Conservation (phyloP, 257 asterid species). For the Solanum ossicruentum region DNA sequence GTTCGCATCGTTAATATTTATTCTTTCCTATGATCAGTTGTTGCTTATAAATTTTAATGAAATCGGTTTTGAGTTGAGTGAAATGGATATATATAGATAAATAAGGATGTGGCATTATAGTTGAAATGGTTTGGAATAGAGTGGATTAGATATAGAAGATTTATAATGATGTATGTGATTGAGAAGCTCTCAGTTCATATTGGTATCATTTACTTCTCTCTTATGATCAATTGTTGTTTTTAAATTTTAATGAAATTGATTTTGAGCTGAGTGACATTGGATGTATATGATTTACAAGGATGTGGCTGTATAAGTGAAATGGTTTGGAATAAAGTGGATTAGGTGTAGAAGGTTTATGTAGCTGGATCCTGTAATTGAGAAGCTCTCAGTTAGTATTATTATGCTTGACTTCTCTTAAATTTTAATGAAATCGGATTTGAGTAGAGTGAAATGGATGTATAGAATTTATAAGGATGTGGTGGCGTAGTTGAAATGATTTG, state of each 20-base stretch:
- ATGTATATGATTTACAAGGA: not conserved
- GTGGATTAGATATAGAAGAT: not conserved
- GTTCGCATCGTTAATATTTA: conserved; percentile 19
- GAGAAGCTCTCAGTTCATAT: conserved; percentile 66
- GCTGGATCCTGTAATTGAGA: not conserved
- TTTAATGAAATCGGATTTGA: not conserved
- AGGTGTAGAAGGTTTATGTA: not conserved
- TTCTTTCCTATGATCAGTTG: not conserved
- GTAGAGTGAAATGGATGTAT: not conserved
- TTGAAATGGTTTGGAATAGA: not conserved
- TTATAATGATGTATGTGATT: not conserved
- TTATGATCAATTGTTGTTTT: not conserved
- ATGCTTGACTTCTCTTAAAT: not conserved
- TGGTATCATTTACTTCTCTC: not conserved
- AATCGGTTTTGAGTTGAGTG: not conserved
- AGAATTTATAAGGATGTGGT: not conserved
- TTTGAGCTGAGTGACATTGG: not conserved
- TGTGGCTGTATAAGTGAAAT: not conserved
- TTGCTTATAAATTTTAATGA: not conserved
- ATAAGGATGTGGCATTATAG: not conserved
- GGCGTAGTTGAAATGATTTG: not conserved
- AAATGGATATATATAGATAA: not conserved
- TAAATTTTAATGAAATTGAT: not conserved
- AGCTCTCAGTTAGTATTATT: not conserved
- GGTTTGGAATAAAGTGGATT: not conserved